phyloP scores from a whole-genome alignment of 108 stramenopile genomes.

The Nitzschia sp. region DNA sequence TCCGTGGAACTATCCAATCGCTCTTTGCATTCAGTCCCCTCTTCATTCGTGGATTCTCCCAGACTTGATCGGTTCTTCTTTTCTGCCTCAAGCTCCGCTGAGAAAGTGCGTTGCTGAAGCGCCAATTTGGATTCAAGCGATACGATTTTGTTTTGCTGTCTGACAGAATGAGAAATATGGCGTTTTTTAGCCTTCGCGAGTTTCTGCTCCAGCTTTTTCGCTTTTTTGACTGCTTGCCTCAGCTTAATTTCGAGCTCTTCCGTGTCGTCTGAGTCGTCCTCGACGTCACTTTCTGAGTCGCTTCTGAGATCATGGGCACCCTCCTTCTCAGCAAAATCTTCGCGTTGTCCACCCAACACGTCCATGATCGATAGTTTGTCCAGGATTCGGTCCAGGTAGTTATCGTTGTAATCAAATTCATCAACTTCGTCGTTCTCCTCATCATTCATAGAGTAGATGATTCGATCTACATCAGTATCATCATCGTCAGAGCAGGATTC shows the following conservation, averaged over 20 bases:
- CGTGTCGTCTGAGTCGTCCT: not conserved
- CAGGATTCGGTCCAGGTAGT: slow-evolving; percentile 2
- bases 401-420: not conserved
- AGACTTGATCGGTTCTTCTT: not conserved
- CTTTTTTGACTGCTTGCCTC: not conserved
- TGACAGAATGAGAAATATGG: not conserved
- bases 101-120: not conserved
- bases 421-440: not conserved
- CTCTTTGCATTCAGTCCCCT: not conserved
- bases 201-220: not conserved
- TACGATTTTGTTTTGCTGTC: not conserved
- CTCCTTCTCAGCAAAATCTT: too few relatives aligned
- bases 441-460: too few relatives aligned
- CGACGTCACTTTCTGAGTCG: not conserved
- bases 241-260: not conserved
- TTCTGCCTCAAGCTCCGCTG: not conserved
- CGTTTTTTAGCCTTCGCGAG: not conserved
- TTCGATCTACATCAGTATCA: too few relatives aligned
- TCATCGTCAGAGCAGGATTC: not conserved
- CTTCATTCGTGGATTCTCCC: not conserved
- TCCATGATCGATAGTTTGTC: slow-evolving; percentile 12
- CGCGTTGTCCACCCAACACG: too few relatives aligned
- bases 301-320: not conserved
- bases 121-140: slow-evolving; percentile 3
- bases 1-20: not conserved